Base-by-base conservation (phyloP, 257 asterid species). In the Solanum tarapatanum region DNA sequence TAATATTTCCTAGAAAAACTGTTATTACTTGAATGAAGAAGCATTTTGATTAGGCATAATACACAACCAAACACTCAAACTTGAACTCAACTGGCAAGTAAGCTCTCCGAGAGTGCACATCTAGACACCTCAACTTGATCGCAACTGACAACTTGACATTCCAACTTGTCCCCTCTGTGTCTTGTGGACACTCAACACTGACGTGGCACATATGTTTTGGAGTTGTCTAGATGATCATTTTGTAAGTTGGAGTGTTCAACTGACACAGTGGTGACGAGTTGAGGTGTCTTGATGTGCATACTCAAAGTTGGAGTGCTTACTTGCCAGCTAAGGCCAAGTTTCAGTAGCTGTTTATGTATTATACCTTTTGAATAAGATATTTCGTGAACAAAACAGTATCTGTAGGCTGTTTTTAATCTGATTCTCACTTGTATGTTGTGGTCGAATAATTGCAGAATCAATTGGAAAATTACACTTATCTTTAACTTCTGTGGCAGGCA, bases 401-500 rank as follows among this genome's bases (percentile, higher is more conserved):
- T 35, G 48, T 74, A 74, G 82, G 35, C 1, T 82, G n/a, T 30
- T 51, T 17, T 17, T 2, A 82, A 51, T 66, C 43, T 66, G 39
- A 24, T 84, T 62, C 77, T 84, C 60, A 24, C 80, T 24, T 60
- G 16, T 4, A 58, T 7, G 5, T 66, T 62, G 55, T 23, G 60
- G 51, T 30, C 9, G 82, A 28, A 5, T 41, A 36, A 14, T 70
- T 43, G 28, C 64, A 43, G 43, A 68, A 39, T 70, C 36, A 5
- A 68, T 68, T 85, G 62, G 75, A 35, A 32, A 37, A 39, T 77
- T 43, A 72, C 33, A 73, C 58, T 75, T 55, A 35, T 30, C 55
- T 83, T 43, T 24, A 64, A 55, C 82, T 87, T 86, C 77, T 90
- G 48, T 90, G 90, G 92, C 95, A 97, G 99, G 98, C 99, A 89